These are phyloP conservation scores for Craspedostauros australis DNA, from an alignment of 108 stramenopile genomes.

Conservation along the genomic window DNA sequence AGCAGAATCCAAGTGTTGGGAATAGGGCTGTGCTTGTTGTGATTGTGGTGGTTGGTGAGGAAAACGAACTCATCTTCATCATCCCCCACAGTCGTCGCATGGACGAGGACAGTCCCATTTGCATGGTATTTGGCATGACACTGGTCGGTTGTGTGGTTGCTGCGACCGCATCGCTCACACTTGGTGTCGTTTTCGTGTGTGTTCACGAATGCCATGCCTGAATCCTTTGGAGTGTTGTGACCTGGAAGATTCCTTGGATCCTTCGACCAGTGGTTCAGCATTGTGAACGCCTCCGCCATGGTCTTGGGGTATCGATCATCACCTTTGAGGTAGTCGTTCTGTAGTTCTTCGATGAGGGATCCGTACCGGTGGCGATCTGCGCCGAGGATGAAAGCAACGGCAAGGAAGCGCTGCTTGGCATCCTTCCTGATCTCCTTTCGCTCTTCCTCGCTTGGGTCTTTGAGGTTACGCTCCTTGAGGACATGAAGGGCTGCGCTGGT, in stretches of 20 bases:
- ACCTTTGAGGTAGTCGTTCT: constrained; percentile 4
- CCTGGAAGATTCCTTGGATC: background rate
- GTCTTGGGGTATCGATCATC: constrained; percentile 23
- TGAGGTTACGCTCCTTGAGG: background rate
- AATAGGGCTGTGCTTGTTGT: too few species aligned
- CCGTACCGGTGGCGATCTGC: constrained; percentile 1
- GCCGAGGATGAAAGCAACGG: background rate
- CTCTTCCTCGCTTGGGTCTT: background rate
- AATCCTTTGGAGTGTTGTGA: constrained; percentile 10
- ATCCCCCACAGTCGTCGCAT: too few species aligned
- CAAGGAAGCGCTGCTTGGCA: background rate
- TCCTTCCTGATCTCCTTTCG: background rate
- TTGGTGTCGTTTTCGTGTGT: too few species aligned
- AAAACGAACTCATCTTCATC: too few species aligned
- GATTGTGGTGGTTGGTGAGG: too few species aligned
- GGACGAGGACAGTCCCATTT: too few species aligned
- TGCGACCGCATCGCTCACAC: too few species aligned
- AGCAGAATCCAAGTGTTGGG: constrained; percentile 38
- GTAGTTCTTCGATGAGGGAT: constrained; percentile 13
- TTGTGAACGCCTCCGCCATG: constrained; percentile 10
- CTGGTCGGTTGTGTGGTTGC: too few species aligned
- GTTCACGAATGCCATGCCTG: constrained; percentile 3
- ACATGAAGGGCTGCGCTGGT: background rate
- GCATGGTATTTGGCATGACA: too few species aligned
- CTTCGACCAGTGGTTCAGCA: constrained; percentile 13